Evolutionary conservation across 495 filamentous ascomycete genomes (phyloP).

Genomic region (Filosporella fistucella): DNA sequence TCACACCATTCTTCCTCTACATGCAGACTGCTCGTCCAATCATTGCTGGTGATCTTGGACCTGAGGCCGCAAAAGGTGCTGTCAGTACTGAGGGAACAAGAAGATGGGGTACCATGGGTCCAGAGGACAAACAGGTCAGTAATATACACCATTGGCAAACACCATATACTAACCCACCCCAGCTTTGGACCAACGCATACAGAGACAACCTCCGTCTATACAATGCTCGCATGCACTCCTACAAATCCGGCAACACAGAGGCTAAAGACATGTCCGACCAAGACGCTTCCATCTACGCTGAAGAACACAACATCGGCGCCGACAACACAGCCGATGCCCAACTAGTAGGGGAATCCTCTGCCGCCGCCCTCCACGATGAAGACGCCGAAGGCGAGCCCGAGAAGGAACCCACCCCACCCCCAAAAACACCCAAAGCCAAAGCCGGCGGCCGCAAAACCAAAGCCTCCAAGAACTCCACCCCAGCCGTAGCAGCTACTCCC

Average conservation of each 20-base stretch:
- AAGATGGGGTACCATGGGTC: conserved; percentile 73
- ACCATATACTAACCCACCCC: conserved; percentile 5
- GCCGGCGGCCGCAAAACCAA: conserved; percentile 40
- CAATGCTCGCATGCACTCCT: conserved; percentile 65
- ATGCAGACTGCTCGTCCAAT: conserved; percentile 75
- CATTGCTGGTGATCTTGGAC: conserved; percentile 72
- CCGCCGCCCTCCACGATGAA: conserved; percentile 51
- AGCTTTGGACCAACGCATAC: conserved; percentile 74
- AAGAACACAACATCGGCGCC: conserved; percentile 40
- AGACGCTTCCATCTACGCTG: conserved; percentile 52
- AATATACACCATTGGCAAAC: background rate
- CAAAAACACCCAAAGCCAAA: conserved; percentile 38
- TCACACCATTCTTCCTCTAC: conserved; percentile 93
- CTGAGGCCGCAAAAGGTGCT: conserved; percentile 66
- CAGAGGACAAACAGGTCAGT: conserved; percentile 69
- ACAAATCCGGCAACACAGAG: conserved; percentile 62
- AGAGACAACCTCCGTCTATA: conserved; percentile 72
- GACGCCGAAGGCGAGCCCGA: conserved; percentile 53
- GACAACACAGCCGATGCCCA: conserved; percentile 18
- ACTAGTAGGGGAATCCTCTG: conserved; percentile 32
- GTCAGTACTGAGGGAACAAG: conserved; percentile 77
- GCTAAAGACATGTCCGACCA: conserved; percentile 59
- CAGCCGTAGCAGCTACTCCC: conserved; percentile 15
- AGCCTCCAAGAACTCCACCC: conserved; percentile 30
- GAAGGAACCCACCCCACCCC: conserved; percentile 50